Base-by-base conservation (phyloP, 1,284 basidiomycete genomes). In the Tilletia setariae region DNA sequence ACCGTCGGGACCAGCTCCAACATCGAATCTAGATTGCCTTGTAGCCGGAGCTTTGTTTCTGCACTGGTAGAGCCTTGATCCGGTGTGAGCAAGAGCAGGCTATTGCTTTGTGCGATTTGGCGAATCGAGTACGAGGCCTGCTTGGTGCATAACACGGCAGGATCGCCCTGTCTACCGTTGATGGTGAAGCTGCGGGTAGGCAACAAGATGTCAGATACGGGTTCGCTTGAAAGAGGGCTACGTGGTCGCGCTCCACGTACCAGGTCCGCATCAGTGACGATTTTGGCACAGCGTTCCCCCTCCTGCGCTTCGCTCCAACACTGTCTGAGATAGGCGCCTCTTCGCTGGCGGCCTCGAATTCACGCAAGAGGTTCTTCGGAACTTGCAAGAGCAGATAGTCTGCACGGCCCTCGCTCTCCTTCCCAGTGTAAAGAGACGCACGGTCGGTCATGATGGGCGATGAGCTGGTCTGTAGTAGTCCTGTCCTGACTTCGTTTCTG, bases 31-130 rank as follows among this genome's bases (percentile, higher is more conserved):
- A 76, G 72, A 47, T 77, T 81, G 51, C 68, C 72, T 30, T 67
- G 70, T 43, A 81, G 51, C 11, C 68, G 72, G 32, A 79, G 64
- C 1, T 68, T 51, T 21, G 43, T 67, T 35, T 25, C 32, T 8
- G 40, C 25, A 42, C 23, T 35, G 19, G 19, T 1, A 2, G 23
- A 2, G 9, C 62, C n/a, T 3, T 35, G 30, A 9, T 16, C 28
- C 47, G 44, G 71, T 44, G 67, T 69, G 66, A 76, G 78, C 8
- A 82, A 68, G 9, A 82, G 67, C 30, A 80, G 66, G 16, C 74
- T 75, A 63, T 82, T 81, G 70, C 73, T 74, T 68, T 80, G 79
- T 1, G 75, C 71, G 25, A 82, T 75, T 21, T 75, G 69, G 56
- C 80, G 71, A n/a, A 82, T 66, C 1, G 79, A 74, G 35, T 76